Percentiles rank a stretch among this genome's conserved stretches.
These are phyloP conservation scores for Colletotrichum coccodes DNA, from an alignment of 2,329 filamentous ascomycete species.

Conservation along the genomic window DNA sequence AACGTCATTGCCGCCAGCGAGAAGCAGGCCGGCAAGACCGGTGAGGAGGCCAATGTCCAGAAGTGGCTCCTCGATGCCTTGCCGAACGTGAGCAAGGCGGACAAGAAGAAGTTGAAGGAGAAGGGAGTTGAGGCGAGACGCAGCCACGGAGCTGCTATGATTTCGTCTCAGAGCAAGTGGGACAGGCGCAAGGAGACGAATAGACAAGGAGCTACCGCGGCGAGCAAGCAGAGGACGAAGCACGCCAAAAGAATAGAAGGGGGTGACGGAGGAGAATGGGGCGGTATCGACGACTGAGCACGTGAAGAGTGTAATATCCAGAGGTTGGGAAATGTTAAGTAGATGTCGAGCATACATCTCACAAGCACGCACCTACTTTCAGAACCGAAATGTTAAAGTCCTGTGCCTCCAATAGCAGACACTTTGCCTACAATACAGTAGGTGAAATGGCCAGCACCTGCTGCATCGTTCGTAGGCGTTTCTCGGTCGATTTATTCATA, in stretches of 20 bases:
- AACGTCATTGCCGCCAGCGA: slow-evolving; percentile 91
- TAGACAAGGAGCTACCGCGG: slow-evolving; percentile 68
- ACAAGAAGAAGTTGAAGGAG: slow-evolving; percentile 84
- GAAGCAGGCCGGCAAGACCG: slow-evolving; percentile 68
- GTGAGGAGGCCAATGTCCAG: slow-evolving; percentile 70
- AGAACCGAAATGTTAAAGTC: no score
- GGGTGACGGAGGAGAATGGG: slow-evolving; percentile 54
- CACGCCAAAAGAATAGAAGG: slow-evolving; percentile 37
- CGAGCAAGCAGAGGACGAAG: slow-evolving; percentile 66
- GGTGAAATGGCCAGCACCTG: not conserved
- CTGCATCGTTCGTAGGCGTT: not conserved
- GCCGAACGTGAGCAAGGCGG: slow-evolving; percentile 84
- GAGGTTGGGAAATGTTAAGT: not conserved
- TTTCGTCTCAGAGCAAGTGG: slow-evolving; percentile 85
- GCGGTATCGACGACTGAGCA: slow-evolving; percentile 57
- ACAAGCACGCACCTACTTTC: no score
- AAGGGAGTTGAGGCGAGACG: slow-evolving; percentile 81
- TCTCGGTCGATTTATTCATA: not conserved
- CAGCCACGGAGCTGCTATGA: slow-evolving; percentile 65
- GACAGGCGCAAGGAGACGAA: slow-evolving; percentile 77
- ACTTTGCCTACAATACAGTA: not conserved
- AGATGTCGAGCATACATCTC: slow-evolving; percentile 1
- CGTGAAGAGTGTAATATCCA: not conserved
- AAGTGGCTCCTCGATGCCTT: slow-evolving; percentile 91
- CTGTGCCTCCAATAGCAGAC: not conserved